These are phyloP conservation scores for Microsporum canis DNA, from an alignment of 2,329 filamentous ascomycete genomes.

Conservation along the genomic window DNA sequence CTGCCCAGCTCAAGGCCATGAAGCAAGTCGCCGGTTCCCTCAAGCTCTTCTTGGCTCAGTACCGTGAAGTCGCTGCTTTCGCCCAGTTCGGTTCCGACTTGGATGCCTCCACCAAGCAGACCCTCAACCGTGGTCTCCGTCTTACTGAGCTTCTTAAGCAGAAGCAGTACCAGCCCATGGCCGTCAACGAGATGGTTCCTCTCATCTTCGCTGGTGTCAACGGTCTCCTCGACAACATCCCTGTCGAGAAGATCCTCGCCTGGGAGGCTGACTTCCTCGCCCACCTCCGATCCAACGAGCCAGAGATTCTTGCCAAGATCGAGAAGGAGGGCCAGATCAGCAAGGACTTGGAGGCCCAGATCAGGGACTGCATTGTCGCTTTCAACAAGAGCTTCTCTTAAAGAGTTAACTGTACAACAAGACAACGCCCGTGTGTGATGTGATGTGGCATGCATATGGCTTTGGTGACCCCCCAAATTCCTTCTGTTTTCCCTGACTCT, in stretches of 20 bases:
- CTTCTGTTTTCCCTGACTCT: slow-evolving; percentile 6
- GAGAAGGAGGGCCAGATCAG: slow-evolving; percentile 92
- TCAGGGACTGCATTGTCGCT: slow-evolving; percentile 58
- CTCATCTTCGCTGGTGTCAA: slow-evolving; percentile 99
- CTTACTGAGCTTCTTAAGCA: slow-evolving; percentile 98
- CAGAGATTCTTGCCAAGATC: slow-evolving; percentile 70
- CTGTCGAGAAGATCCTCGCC: slow-evolving; percentile 78
- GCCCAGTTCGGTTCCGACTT: slow-evolving; percentile 99
- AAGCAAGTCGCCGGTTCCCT: slow-evolving; percentile 99
- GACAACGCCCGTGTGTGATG: background rate
- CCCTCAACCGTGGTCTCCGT: slow-evolving; percentile 94
- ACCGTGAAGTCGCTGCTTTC: slow-evolving; percentile 99
- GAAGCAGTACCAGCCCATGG: slow-evolving; percentile 98
- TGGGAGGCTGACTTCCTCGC: slow-evolving; percentile 94
- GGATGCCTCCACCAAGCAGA: slow-evolving; percentile 98
- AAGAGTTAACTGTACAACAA: slow-evolving; percentile 6
- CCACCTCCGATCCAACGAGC: slow-evolving; percentile 84
- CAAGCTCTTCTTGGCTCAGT: slow-evolving; percentile 99
- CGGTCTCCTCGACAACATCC: slow-evolving; percentile 78
- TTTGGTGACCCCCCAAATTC: slow-evolving; percentile 2
- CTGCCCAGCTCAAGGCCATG: slow-evolving; percentile 99
- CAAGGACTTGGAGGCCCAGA: slow-evolving; percentile 64
- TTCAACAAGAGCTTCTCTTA: slow-evolving; percentile 92
- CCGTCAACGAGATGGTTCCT: slow-evolving; percentile 99
- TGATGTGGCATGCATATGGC: slow-evolving; percentile 1